Evolutionary conservation across 2,329 filamentous ascomycete species (phyloP), one percentile per base, ranked within the genome.

Genomic region (Epichloe uncinata): DNA sequence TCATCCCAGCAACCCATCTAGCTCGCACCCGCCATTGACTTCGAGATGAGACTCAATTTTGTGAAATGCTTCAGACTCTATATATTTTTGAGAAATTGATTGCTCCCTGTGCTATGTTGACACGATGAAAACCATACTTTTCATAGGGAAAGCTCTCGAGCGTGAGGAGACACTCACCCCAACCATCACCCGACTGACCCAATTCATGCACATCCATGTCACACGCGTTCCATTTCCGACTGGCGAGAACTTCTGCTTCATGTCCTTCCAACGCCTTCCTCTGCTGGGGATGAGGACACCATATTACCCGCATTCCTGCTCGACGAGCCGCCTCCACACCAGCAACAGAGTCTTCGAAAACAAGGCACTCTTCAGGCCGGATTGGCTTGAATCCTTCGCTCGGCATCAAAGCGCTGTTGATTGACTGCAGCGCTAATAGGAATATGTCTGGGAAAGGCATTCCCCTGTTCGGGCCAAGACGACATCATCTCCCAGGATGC

Each of bases 331-430:
- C 37, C 26, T 48, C 47, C 13, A 22, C 30, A 5, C 47, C 47
- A 12, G 47, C 22, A 12, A 48, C 6, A 36, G 26, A 11, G 16
- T 48, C 47, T 36, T 48, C 47, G 35, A 48, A 48, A n/a, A 48
- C 47, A n/a, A 48, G 35, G 30, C 37, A 48, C 30, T 48, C 47
- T 11, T 43, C 38, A 5, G 47, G 47, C 40, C 7, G 41, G 16
- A 48, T 26, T 5, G 38, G 6, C 16, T 22, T 8, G 26, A 9
- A 9, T 4, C 8, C 7, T 16, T 48, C 40, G 16, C 40, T 20
- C n/a, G 47, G 22, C 15, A n/a, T 5, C 12, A 48, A 20, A 9
- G 36, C 37, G 15, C 41, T 36, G 40, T 48, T 48, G 3, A 48
- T 16, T 15, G 47, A 35, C 37, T 43, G 11, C 9, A 48, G 40